phyloP scores from a whole-genome alignment of 148 eudicot species.

The Suaeda aralocaspica region DNA sequence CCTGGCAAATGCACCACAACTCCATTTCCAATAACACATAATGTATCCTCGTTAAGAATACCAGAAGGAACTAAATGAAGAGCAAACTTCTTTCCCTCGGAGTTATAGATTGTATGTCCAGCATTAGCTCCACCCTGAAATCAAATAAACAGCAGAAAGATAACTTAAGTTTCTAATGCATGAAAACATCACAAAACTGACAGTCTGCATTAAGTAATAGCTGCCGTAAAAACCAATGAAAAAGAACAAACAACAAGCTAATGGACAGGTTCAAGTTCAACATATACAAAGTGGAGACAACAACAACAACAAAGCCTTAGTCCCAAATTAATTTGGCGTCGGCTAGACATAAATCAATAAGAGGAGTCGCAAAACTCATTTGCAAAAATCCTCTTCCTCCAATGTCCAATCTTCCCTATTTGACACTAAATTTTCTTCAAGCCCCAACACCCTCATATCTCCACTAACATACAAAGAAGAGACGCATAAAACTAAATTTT shows the following conservation, averaged over 20 bases:
- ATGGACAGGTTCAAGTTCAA: no score
- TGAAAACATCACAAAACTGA: background rate
- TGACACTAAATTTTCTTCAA: no score
- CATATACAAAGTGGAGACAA: no score
- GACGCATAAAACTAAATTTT: no score
- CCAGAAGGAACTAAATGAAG: slow-evolving; percentile 98
- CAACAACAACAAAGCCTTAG: no score
- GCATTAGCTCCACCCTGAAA: slow-evolving; percentile 96
- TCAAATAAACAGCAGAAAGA: slow-evolving; percentile 5
- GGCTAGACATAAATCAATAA: no score
- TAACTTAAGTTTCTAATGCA: background rate
- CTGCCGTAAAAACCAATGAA: background rate
- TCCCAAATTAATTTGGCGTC: no score
- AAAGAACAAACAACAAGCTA: background rate
- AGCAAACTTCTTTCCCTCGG: slow-evolving; percentile 94
- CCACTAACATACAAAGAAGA: no score
- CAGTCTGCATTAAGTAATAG: background rate
- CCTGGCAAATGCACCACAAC: slow-evolving; percentile 93
- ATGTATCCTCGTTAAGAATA: slow-evolving; percentile 79
- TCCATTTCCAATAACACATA: slow-evolving; percentile 92
- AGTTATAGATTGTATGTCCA: slow-evolving; percentile 89
- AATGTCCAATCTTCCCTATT: no score
- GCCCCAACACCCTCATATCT: no score
- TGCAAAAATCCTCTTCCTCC: no score
- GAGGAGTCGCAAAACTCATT: no score